Conservation (phyloP, 1,284 basidiomycete genomes). For the Neolentinus lepideus region DNA sequence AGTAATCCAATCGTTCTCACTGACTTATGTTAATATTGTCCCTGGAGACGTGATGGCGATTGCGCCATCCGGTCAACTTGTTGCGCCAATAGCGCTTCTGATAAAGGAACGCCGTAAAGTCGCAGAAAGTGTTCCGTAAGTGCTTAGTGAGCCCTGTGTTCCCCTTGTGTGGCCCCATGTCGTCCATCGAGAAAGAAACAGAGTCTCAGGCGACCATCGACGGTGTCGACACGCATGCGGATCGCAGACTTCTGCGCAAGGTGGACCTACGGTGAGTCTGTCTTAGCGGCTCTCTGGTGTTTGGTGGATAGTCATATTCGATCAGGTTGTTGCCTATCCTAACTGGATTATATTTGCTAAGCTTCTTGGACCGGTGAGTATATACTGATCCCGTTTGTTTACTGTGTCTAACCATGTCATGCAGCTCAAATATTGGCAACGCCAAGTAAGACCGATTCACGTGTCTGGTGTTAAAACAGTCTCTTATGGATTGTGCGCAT, state of each 20-base stretch:
- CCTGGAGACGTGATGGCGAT: background rate
- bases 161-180: background rate
- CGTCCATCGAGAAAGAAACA: background rate
- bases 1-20: too few species aligned
- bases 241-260: background rate
- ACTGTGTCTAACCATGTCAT: background rate
- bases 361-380: slow-evolving; percentile 58
- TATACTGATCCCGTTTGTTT: background rate
- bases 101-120: background rate
- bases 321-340: slow-evolving; percentile 16
- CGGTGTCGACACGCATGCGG: background rate
- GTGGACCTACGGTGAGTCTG: background rate
- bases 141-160: background rate
- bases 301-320: background rate
- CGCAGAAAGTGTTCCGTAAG: background rate
- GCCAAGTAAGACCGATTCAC: slow-evolving; percentile 37
- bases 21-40: background rate
- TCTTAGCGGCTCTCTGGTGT: background rate
- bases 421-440: slow-evolving; percentile 60
- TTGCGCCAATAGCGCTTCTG: background rate
- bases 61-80: background rate
- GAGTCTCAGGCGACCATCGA: background rate
- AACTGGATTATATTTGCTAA: slow-evolving; percentile 57
- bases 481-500: background rate
- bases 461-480: background rate